Base-by-base conservation (phyloP, 306 rosid genomes). In the Acacia acuminata region DNA sequence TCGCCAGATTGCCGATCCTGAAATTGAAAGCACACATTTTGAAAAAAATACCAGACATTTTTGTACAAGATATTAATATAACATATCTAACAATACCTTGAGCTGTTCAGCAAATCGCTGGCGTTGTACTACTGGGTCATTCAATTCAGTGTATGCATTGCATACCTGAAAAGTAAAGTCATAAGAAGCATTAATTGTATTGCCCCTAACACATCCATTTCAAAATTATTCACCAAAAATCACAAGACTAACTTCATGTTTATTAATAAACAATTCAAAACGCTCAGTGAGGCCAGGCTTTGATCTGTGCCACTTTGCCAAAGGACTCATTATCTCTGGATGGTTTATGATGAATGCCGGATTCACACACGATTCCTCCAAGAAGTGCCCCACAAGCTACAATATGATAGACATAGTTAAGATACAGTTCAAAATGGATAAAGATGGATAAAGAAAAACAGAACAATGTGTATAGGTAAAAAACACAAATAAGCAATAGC, bases 301-400 rank as follows among this genome's bases (percentile, higher is more conserved):
- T 2, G 88, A 81, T 90, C 99, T 88, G 82, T 93, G 98, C 94
- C 96, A 93, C 90, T 96, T 96, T 2, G 99, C 99, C 87, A 96
- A 82, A 64, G 96, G 99, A 87, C 99, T 96, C 98, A 91, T 93
- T 74, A 96, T 85, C 91, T 96, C 94, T 0, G 99, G 99, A 84
- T 91, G 98, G 82, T 96, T 93, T 38, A 91, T 96, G 81, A 96
- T 93, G 75, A 88, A 96, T 69, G 96, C 69, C 15, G 98, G 98
- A 85, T 93, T 90, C 11, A 94, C 94, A 78, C 99, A 96, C 0
- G 83, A 90, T 87, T 90, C 98, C 76, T 96, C 99, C 87, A 96
- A 82, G 82, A 91, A 92, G 92, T 96, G 96, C 40, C 96, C 99
- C 83, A 93, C 99, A 85, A 96, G 99, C 99, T 96, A 94, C 87